Evolutionary conservation across 225 moss, liverwort and hornwort genomes (phyloP), one percentile per base, ranked within the genome.

Genomic region (Marchantia polymorpha): DNA sequence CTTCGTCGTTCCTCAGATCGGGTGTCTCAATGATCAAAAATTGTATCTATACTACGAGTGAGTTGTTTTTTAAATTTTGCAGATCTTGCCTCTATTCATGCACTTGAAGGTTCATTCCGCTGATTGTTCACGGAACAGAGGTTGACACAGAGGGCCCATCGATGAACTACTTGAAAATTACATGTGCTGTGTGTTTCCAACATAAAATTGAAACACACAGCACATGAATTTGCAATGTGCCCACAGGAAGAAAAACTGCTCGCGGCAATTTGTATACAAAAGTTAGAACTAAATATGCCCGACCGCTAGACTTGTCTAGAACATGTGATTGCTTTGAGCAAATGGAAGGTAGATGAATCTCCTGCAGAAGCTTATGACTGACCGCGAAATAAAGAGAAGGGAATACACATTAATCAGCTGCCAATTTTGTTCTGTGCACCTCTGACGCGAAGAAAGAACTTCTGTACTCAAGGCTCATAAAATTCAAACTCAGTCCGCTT

Each of bases 161-260:
- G 17, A 47, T 69, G 46, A 20, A 69, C 69, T 69, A 47, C 20
- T 69, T 48, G 47, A 46, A 39, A 47, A 69, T 47, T 69, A 19
- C 69, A 69, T 19, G 4, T 69, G 69, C 69, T 69, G 69, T 69
- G 31, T 48, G 47, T 69, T 69, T 69, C 69, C 47, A 48, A 46
- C 49, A 50, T 48, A 48, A 70, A 49, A 70, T n/a, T 23, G 22
- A 71, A 50, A 71, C 71, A 50, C 71, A 71, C 49, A n/a, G 50
- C 71, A 71, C 22, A 49, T 71, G 50, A 49, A 71, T 50, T 71
- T 71, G 39, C 49, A 71, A 50, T 51, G 11, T 50, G 22, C 69
- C 15, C 19, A 58, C 5, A 58, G 58, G 12, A 20, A 23, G 50
- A 17, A 51, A 50, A 71, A 10, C 12, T 12, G 49, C 39, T 27